Conservation (phyloP, 2,329 filamentous ascomycete genomes). For the Fusarium euwallaceae region DNA sequence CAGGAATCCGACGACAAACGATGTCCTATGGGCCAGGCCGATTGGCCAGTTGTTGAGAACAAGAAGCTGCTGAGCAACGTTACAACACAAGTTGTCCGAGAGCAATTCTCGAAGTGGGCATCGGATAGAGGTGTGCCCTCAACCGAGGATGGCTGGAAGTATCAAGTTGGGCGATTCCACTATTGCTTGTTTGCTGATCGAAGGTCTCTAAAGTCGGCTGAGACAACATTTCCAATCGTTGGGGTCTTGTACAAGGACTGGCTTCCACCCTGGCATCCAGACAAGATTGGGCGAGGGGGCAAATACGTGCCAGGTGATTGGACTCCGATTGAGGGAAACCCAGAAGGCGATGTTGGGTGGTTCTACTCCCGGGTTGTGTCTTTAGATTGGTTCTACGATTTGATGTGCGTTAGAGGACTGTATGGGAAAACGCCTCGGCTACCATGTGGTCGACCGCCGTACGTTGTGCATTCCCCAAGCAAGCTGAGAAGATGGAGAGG, state of each 20-base stretch:
- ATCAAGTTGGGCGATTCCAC: conserved; percentile 1
- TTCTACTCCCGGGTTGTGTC: background rate
- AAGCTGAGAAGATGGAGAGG: conserved; percentile 1
- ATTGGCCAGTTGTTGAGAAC: background rate
- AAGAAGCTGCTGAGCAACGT: background rate
- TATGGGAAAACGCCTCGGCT: background rate
- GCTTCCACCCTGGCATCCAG: background rate
- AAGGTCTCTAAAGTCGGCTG: background rate
- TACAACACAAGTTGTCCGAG: background rate
- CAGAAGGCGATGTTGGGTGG: background rate
- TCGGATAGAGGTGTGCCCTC: background rate
- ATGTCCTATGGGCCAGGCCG: background rate
- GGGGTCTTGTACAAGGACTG: conserved; percentile 1
- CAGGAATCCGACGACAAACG: background rate
- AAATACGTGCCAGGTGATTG: background rate
- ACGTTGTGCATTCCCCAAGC: background rate
- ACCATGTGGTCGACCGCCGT: background rate
- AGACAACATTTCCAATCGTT: background rate
- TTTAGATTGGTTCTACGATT: background rate
- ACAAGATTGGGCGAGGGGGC: background rate
- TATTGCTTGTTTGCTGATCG: background rate
- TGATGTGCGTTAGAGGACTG: background rate
- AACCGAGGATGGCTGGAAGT: background rate
- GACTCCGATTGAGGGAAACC: background rate
- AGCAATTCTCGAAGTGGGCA: background rate